Evolutionary conservation across 2,329 filamentous ascomycete species (phyloP).

Genomic region (Nothopassalora personata): DNA sequence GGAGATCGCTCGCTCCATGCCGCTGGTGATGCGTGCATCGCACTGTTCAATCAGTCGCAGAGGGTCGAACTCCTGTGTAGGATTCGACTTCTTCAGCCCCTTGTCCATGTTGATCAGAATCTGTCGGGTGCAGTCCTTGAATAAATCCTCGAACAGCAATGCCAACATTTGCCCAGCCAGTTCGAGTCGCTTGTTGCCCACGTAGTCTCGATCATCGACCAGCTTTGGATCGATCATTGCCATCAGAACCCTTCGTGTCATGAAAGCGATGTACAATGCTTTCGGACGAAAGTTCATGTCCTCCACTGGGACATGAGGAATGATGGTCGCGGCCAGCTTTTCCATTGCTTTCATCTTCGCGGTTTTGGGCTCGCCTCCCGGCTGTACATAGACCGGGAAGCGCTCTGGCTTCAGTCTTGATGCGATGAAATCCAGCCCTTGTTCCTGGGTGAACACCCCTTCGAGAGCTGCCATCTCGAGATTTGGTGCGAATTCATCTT

Average conservation of each 20-base stretch:
- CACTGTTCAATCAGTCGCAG: conserved; percentile 77
- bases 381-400: conserved; percentile 38
- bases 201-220: conserved; percentile 94
- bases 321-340: conserved; percentile 83
- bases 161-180: conserved; percentile 90
- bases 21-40: conserved; percentile 80
- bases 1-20: conserved; percentile 92
- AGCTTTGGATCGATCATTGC: conserved; percentile 81
- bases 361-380: conserved; percentile 57
- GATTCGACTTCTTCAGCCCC: conserved; percentile 86
- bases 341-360: conserved; percentile 89
- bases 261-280: conserved; percentile 90
- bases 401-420: conserved; percentile 81
- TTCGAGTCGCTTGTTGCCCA: conserved; percentile 94
- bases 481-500: conserved; percentile 92
- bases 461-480: conserved; percentile 86
- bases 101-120: conserved; percentile 95
- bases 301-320: conserved; percentile 88
- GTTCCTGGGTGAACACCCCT: conserved; percentile 85
- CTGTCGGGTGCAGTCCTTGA: conserved; percentile 88
- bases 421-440: conserved; percentile 90
- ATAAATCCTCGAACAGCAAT: conserved; percentile 91
- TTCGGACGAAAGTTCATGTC: conserved; percentile 96
- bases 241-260: conserved; percentile 95
- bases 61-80: conserved; percentile 82